phyloP scores from a whole-genome alignment of 352 stramenopile genomes.

The Phytophthora europaea region DNA sequence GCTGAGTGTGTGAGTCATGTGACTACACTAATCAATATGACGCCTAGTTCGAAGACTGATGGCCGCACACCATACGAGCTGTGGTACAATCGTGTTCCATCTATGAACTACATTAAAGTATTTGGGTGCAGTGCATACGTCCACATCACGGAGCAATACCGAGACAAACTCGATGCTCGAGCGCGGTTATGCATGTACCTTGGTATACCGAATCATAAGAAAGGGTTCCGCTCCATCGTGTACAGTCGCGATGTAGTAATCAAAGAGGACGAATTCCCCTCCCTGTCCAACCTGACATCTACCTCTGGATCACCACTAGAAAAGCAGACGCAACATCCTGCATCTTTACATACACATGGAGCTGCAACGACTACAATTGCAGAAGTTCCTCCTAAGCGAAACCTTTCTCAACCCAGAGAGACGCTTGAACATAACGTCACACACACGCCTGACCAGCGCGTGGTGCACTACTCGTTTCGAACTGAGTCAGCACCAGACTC shows the following conservation, averaged over 20 bases:
- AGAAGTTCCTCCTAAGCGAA: background rate
- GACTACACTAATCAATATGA: conserved; percentile 23
- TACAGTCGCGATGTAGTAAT: too few species aligned
- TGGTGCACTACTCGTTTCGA: conserved; percentile 10
- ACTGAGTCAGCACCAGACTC: conserved; percentile 4
- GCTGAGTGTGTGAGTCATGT: conserved; percentile 5
- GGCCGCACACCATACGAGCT: conserved; percentile 5
- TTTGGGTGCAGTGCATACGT: conserved; percentile 16
- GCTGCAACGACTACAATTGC: background rate
- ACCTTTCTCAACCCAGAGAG: background rate
- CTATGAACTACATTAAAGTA: conserved; percentile 2
- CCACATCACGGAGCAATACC: conserved; percentile 4
- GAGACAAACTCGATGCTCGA: too few species aligned
- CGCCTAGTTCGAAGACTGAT: conserved; percentile 5
- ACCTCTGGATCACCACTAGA: too few species aligned
- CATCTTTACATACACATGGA: background rate
- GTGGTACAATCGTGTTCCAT: conserved; percentile 7
- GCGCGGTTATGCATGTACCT: too few species aligned
- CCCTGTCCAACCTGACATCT: too few species aligned
- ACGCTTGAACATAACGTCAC: background rate
- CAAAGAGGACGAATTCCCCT: too few species aligned
- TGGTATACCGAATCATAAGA: too few species aligned
- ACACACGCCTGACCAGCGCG: too few species aligned
- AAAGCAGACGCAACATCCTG: too few species aligned
- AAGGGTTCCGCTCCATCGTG: too few species aligned